Conservation (phyloP, 2,329 filamentous ascomycete species). For the Aureobasidium leucospermi region DNA sequence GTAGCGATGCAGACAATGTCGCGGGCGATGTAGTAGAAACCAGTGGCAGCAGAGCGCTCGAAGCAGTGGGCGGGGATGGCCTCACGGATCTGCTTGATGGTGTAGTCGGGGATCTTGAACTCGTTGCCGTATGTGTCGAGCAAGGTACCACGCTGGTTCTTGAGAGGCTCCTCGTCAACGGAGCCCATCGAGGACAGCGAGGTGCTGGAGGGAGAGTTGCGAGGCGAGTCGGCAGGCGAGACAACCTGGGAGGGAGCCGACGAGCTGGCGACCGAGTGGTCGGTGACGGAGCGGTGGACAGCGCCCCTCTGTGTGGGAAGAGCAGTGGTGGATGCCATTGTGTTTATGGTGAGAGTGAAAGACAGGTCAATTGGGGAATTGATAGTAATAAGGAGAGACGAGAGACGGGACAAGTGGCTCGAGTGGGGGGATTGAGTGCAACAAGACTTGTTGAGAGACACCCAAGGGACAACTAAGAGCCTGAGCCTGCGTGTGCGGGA, state of each 20-base stretch:
- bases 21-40: slow-evolving; percentile 75
- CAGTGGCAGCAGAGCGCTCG: slow-evolving; percentile 69
- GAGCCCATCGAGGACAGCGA: slow-evolving; percentile 86
- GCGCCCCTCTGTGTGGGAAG: slow-evolving; percentile 42
- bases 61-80: slow-evolving; percentile 98
- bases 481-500: not conserved
- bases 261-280: slow-evolving; percentile 47
- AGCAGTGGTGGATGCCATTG: slow-evolving; percentile 39
- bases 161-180: slow-evolving; percentile 47
- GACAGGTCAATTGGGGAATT: slow-evolving; percentile 11
- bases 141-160: slow-evolving; percentile 56
- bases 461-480: not conserved
- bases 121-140: slow-evolving; percentile 91
- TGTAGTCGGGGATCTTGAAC: slow-evolving; percentile 89
- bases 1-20: slow-evolving; percentile 65
- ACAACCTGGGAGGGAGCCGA: slow-evolving; percentile 45
- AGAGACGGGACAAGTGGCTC: slow-evolving; percentile 1
- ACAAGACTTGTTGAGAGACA: not conserved
- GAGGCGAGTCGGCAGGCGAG: slow-evolving; percentile 54
- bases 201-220: slow-evolving; percentile 68
- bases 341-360: not conserved
- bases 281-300: slow-evolving; percentile 39
- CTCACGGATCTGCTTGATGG: slow-evolving; percentile 94
- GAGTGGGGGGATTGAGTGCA: not conserved
- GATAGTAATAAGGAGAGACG: not conserved